Evolutionary conservation across 2,329 filamentous ascomycete genomes (phyloP).

Genomic region (Aspergillus sp.): DNA sequence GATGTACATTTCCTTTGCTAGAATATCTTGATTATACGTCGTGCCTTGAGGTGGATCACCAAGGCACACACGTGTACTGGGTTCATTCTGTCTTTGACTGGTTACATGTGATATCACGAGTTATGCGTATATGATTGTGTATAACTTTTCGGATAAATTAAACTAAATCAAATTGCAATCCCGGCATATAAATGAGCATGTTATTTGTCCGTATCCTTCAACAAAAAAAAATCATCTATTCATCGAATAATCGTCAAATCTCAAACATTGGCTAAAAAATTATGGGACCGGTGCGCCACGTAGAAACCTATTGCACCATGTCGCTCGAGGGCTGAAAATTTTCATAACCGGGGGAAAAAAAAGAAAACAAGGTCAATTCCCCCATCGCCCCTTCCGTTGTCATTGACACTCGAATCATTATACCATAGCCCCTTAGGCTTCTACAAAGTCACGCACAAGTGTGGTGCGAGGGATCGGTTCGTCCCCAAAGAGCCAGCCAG

Average conservation of each 20-base stretch:
- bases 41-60: background rate
- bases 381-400: too few relatives aligned
- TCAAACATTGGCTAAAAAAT: background rate
- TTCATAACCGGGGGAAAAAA: too few relatives aligned
- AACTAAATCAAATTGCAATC: background rate
- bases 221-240: background rate
- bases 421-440: background rate
- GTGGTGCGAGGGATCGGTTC: background rate
- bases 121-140: conserved; percentile 6
- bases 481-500: conserved; percentile 82
- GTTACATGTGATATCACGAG: conserved; percentile 35
- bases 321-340: too few relatives aligned
- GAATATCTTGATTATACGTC: background rate
- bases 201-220: background rate
- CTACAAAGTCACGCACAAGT: background rate
- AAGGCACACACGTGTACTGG: background rate
- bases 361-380: too few relatives aligned
- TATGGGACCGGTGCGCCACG: background rate
- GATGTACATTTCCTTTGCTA: background rate
- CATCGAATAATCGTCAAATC: background rate
- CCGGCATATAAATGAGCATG: background rate
- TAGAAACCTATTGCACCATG: background rate
- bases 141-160: background rate
- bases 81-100: background rate
- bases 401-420: too few relatives aligned